Conservation (phyloP, 2,329 filamentous ascomycete species). For the Fusarium foetens region DNA sequence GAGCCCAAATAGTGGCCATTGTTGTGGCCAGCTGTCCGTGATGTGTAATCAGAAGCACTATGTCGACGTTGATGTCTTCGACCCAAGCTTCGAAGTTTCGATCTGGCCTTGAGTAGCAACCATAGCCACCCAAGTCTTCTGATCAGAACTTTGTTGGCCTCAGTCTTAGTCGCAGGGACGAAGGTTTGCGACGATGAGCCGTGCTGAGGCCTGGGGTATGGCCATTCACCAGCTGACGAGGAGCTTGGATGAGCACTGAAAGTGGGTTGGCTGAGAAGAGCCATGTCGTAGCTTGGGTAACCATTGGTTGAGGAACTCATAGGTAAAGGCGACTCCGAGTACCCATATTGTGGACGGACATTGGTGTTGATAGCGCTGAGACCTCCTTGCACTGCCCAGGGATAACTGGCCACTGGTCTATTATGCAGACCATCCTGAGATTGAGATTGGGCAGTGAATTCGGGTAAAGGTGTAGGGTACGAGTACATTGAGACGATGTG, state of each 20-base stretch:
- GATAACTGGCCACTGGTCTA: conserved; percentile 11
- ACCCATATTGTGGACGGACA: conserved; percentile 6
- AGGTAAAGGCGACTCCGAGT: conserved; percentile 8
- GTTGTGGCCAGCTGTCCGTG: neutral
- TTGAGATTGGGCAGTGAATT: conserved; percentile 14
- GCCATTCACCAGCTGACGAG: neutral
- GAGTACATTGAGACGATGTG: conserved; percentile 15
- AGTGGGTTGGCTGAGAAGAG: neutral
- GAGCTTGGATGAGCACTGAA: neutral
- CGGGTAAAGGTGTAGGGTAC: conserved; percentile 4
- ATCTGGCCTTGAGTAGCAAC: conserved; percentile 11
- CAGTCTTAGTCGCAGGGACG: neutral
- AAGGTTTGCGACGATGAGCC: neutral
- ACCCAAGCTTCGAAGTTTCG: neutral
- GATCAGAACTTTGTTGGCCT: neutral
- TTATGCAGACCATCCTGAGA: neutral
- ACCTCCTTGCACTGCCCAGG: conserved; percentile 8
- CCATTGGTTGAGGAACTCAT: conserved; percentile 8
- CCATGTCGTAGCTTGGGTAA: neutral
- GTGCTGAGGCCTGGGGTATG: neutral
- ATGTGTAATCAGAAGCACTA: conserved; percentile 1
- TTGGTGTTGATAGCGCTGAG: conserved; percentile 15
- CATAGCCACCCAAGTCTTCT: conserved; percentile 8
- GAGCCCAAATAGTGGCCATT: neutral
- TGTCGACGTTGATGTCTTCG: neutral